A percentile compares a stretch with the other conserved stretches of the same genome.
Conservation (phyloP, 1,284 basidiomycete genomes). For the Marasmius fiardii region DNA sequence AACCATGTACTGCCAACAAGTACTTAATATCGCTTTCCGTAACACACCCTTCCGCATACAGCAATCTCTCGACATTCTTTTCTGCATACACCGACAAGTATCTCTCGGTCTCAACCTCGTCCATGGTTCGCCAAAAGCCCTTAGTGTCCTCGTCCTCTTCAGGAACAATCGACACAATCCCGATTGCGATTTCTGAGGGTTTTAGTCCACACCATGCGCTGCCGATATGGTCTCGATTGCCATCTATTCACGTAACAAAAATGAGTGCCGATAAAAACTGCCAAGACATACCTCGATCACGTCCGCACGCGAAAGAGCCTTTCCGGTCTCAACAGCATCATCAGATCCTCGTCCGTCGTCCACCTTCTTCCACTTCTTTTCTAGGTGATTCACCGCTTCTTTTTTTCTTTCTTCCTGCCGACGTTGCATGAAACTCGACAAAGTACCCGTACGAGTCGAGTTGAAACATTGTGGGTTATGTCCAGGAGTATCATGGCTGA, state of each 20-base stretch:
- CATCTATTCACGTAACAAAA: conserved; percentile 59
- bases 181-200: conserved; percentile 83
- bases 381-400: conserved; percentile 98
- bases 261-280: conserved; percentile 28
- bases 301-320: conserved; percentile 59
- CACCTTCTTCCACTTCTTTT: conserved; percentile 98
- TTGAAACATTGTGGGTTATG: conserved; percentile 92
- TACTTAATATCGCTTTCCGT: too few species aligned
- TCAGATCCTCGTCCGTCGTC: conserved; percentile 74
- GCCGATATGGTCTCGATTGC: conserved; percentile 94
- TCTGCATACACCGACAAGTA: conserved; percentile 90
- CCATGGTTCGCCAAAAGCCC: conserved; percentile 84
- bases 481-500: conserved; percentile 93
- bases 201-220: conserved; percentile 96
- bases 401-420: conserved; percentile 96
- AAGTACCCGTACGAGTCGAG: conserved; percentile 99
- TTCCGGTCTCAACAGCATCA: conserved; percentile 67
- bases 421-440: conserved; percentile 96
- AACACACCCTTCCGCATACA: too few species aligned
- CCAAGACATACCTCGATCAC: conserved; percentile 76
- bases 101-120: conserved; percentile 79
- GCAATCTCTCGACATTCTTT: conserved; percentile 65
- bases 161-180: conserved; percentile 71
- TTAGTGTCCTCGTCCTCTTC: conserved; percentile 65
- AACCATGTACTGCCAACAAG: too few species aligned